These are phyloP conservation scores for Lagenidium sp. DNA, from an alignment of 352 stramenopile species.

Conservation along the genomic window DNA sequence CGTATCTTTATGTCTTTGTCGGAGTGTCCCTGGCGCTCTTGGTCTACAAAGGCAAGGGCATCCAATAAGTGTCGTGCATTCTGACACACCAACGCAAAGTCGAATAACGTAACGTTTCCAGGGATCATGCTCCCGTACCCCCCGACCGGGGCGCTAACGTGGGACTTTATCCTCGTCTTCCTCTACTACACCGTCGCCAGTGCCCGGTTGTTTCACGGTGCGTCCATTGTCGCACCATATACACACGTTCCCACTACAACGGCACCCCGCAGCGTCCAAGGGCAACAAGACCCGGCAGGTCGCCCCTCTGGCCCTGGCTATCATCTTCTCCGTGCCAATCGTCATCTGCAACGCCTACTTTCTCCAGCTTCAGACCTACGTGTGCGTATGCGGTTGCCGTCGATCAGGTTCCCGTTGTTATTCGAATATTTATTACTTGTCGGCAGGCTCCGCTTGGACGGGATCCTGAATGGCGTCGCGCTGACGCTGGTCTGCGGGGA, in stretches of 20 bases:
- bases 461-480: slow-evolving; percentile 48
- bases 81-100: neutral
- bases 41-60: slow-evolving; percentile 53
- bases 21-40: slow-evolving; percentile 38
- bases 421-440: neutral
- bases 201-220: slow-evolving; percentile 62
- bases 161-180: slow-evolving; percentile 51
- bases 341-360: slow-evolving; percentile 70
- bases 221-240: too few relatives aligned
- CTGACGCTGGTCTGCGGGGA: slow-evolving; percentile 49
- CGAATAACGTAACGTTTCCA: slow-evolving; percentile 5
- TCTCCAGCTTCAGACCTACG: slow-evolving; percentile 69
- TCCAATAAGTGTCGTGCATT: neutral
- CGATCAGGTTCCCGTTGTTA: neutral
- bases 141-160: slow-evolving; percentile 33
- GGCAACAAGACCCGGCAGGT: slow-evolving; percentile 73
- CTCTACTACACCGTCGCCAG: slow-evolving; percentile 53
- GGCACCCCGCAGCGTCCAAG: slow-evolving; percentile 39
- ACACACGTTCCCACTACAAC: too few relatives aligned
- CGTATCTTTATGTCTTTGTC: slow-evolving; percentile 57
- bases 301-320: slow-evolving; percentile 37
- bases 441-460: slow-evolving; percentile 43
- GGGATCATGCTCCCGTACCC: slow-evolving; percentile 38
- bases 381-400: slow-evolving; percentile 20
- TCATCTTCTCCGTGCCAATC: slow-evolving; percentile 37